Conservation (phyloP, 345 rosid genomes). For the Mangifera indica region DNA sequence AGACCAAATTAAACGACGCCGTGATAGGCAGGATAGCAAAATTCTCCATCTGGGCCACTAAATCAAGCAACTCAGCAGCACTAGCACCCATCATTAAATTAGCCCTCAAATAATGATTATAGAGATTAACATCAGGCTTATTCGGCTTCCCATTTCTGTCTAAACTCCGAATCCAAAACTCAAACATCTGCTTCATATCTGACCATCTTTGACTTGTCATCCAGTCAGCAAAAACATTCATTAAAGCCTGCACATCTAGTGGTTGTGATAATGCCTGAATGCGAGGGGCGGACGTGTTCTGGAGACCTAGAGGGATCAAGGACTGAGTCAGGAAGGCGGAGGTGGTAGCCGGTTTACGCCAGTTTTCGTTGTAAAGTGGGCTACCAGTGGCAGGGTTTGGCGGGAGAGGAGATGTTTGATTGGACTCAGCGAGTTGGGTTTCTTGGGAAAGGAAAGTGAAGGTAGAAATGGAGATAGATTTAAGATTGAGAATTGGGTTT, state of each 20-base stretch:
- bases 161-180: constrained; percentile 75
- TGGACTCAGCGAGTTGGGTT: constrained; percentile 58
- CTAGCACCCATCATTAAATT: constrained; percentile 67
- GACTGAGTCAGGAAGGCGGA: constrained; percentile 33
- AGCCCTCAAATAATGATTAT: constrained; percentile 81
- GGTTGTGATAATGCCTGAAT: constrained; percentile 46
- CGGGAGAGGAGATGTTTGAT: constrained; percentile 54
- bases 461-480: constrained; percentile 61
- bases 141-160: constrained; percentile 82
- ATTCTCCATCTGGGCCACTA: constrained; percentile 66
- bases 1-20: constrained; percentile 69
- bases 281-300: constrained; percentile 34
- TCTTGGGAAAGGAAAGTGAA: constrained; percentile 64
- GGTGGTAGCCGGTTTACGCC: constrained; percentile 60
- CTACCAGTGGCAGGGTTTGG: constrained; percentile 90
- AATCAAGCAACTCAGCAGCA: constrained; percentile 61
- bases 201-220: constrained; percentile 75
- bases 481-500: constrained; percentile 41
- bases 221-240: constrained; percentile 68
- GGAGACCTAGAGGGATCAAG: constrained; percentile 44
- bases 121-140: constrained; percentile 69
- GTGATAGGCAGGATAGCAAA: constrained; percentile 66
- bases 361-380: constrained; percentile 76
- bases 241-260: constrained; percentile 44
- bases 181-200: constrained; percentile 74